Base-by-base conservation (phyloP, 2,329 filamentous ascomycete species). In the Paracorniculantispora psalliotae region DNA sequence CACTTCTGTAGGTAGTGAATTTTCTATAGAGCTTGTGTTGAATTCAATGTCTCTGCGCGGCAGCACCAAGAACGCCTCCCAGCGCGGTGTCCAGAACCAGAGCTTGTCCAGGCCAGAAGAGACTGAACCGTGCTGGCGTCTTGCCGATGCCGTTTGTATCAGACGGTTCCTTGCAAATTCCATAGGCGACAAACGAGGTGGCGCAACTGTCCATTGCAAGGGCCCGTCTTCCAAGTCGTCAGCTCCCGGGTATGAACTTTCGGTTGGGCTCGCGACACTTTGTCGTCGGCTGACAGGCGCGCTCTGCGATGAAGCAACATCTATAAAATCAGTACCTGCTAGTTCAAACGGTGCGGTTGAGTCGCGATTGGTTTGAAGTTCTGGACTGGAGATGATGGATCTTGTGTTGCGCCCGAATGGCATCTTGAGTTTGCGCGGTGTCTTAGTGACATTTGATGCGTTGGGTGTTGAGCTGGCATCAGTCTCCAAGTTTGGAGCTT, bases 111-210 rank as follows among this genome's bases (percentile, higher is more conserved):
- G 71, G 17, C 62, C 68, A 5, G 77, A 63, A 21, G 67, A 64
- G 48, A 70, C 72, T 2, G 61, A 43, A 5, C 65, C 61, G 9
- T 61, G 57, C 12, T 72, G 65, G 21, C 61, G 66, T 17, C 67
- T 64, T 13, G 69, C 65, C 15, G 62, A 59, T 5, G 69, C 66
- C 46, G 72, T 68, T 48, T 73, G 69, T 2, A 77, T 60, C 35
- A 74, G 65, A 49, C 71, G 73, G 6, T 68, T 62, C 8, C 75
- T 69, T 9, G 67, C 59, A 50, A 76, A 76, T 46, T 77, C 75
- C 72, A 77, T 75, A 1, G 73, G 72, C 1, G 74, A 75, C 4
- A 77, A 51, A 0, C 73, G 69, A 0, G 73, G 72, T 21, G 62
- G 56, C 4, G 52, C 61, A 21, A 74, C 59, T 17, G 8, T 41